Evolutionary conservation across 305 asterid genomes (phyloP).

Genomic region (Andrographis paniculata): DNA sequence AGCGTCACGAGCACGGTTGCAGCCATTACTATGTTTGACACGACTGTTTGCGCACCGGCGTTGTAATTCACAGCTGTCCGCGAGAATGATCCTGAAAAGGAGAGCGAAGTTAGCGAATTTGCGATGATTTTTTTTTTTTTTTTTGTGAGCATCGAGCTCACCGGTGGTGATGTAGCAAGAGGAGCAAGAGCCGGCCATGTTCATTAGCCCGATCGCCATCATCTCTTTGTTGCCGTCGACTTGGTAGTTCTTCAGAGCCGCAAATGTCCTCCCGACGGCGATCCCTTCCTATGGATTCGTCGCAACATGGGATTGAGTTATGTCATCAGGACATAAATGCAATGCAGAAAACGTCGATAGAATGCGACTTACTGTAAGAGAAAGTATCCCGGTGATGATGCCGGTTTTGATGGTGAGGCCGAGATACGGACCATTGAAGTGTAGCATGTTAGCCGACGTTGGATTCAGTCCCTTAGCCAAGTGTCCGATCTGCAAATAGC

Average conservation of each 20-base stretch:
- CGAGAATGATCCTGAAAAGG: slow-evolving; percentile 78
- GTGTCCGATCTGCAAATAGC: slow-evolving; percentile 86
- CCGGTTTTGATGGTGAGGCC: slow-evolving; percentile 69
- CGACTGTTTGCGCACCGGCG: slow-evolving; percentile 93
- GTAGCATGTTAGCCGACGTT: slow-evolving; percentile 62
- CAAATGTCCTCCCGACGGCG: slow-evolving; percentile 92
- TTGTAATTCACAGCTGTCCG: slow-evolving; percentile 91
- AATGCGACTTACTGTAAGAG: slow-evolving; percentile 88
- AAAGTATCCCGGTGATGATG: slow-evolving; percentile 73
- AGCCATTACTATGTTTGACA: slow-evolving; percentile 93
- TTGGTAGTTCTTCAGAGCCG: slow-evolving; percentile 84
- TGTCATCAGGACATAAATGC: too few relatives aligned
- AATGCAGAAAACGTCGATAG: too few relatives aligned
- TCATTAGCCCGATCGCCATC: slow-evolving; percentile 94
- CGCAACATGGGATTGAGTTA: too few relatives aligned
- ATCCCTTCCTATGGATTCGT: slow-evolving; percentile 99
- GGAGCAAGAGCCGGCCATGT: slow-evolving; percentile 81
- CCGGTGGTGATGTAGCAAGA: slow-evolving; percentile 93
- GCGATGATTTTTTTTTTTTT: background rate
- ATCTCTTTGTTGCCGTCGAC: slow-evolving; percentile 97
- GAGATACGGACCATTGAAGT: slow-evolving; percentile 58
- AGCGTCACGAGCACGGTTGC: slow-evolving; percentile 71
- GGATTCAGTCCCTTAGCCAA: slow-evolving; percentile 93
- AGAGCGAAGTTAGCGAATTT: too few relatives aligned
- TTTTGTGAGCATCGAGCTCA: slow-evolving; percentile 9